Percentiles rank a stretch among this genome's conserved stretches.
These are phyloP conservation scores for Trichoderma arundinaceum DNA, from an alignment of 2,329 filamentous ascomycete species.

Conservation along the genomic window DNA sequence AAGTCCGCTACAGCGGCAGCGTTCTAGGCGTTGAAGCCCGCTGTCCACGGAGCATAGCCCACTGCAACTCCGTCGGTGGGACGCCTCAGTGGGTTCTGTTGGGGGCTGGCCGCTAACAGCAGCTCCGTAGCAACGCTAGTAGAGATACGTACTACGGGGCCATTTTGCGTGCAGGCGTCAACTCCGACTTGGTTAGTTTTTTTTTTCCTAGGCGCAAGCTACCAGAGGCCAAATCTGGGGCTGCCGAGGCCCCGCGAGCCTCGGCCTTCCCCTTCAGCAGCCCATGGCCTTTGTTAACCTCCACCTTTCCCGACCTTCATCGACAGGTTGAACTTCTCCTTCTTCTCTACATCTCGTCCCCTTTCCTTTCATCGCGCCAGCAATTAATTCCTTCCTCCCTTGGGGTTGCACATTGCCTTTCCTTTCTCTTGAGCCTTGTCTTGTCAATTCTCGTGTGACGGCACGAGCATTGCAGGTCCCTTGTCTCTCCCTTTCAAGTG, in stretches of 20 bases:
- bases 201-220: background rate
- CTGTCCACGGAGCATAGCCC: background rate
- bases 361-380: background rate
- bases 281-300: slow-evolving; percentile 27
- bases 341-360: background rate
- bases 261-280: slow-evolving; percentile 31
- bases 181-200: background rate
- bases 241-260: slow-evolving; percentile 35
- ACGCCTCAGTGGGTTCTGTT: slow-evolving; percentile 16
- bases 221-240: slow-evolving; percentile 31
- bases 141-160: background rate
- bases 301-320: slow-evolving; percentile 25
- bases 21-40: background rate
- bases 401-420: background rate
- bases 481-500: background rate
- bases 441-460: slow-evolving; percentile 18
- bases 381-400: slow-evolving; percentile 7
- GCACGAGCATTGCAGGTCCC: slow-evolving; percentile 18
- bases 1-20: background rate
- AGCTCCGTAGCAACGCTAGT: slow-evolving; percentile 1
- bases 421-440: slow-evolving; percentile 3
- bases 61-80: slow-evolving; percentile 13
- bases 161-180: background rate
- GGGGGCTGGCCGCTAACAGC: slow-evolving; percentile 21
- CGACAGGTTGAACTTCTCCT: slow-evolving; percentile 11